Conservation (phyloP, 306 rosid genomes). For the Fragaria iinumae region DNA sequence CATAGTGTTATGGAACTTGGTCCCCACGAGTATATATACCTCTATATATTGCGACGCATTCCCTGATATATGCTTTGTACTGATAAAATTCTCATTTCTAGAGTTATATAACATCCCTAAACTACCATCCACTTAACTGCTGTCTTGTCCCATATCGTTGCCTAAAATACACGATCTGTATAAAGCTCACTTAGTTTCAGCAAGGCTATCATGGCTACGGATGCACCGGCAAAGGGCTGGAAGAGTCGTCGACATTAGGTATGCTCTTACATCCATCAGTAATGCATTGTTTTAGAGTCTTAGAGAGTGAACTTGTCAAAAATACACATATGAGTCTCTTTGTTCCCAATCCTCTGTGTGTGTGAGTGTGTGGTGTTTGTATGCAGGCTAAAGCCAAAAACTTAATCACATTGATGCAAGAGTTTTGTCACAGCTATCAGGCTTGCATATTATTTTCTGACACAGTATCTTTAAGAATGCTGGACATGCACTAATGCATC, state of each 20-base stretch:
- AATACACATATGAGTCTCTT: not conserved
- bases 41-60: not conserved
- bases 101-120: not conserved
- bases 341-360: not conserved
- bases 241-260: not conserved
- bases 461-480: not conserved
- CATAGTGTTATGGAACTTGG: not conserved
- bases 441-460: not conserved
- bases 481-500: not conserved
- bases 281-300: no score
- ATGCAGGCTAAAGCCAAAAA: not conserved
- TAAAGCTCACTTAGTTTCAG: not conserved
- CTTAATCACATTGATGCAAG: not conserved
- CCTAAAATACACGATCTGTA: not conserved
- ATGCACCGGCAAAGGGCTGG: not conserved
- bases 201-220: not conserved
- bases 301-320: not conserved
- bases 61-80: not conserved
- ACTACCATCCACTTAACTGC: not conserved
- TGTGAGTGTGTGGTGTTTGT: not conserved
- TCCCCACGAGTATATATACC: not conserved
- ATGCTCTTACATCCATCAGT: not conserved
- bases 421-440: not conserved
- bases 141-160: not conserved
- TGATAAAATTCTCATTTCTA: not conserved